phyloP scores from a whole-genome alignment of 257 asterid species.

The Osmanthus fragrans region DNA sequence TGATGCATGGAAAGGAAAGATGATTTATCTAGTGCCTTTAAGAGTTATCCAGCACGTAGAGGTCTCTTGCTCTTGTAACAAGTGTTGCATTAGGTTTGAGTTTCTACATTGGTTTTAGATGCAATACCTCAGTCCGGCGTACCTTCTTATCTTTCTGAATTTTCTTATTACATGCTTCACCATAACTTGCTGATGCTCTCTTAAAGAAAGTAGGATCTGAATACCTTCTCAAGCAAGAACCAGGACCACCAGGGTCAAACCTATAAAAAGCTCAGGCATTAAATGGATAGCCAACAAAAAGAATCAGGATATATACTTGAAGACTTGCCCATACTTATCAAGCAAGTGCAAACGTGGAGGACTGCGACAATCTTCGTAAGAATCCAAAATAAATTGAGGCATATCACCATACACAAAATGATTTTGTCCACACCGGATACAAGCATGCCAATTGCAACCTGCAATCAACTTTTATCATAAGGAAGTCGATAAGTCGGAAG shows the following conservation, averaged over 20 bases:
- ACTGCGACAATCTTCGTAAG: conserved; percentile 75
- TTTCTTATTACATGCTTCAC: conserved; percentile 53
- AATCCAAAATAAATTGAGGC: conserved; percentile 84
- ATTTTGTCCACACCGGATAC: conserved; percentile 53
- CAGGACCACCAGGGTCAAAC: conserved; percentile 90
- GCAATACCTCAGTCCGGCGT: conserved; percentile 73
- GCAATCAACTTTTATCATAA: conserved; percentile 40
- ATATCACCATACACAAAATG: conserved; percentile 79
- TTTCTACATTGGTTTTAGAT: conserved; percentile 13
- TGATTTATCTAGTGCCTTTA: neutral
- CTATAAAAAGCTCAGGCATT: conserved; percentile 38
- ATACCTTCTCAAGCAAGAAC: conserved; percentile 95
- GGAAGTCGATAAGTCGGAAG: conserved; percentile 23
- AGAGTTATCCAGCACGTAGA: neutral
- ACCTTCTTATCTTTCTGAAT: conserved; percentile 55
- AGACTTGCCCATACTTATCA: conserved; percentile 66
- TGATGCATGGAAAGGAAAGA: neutral
- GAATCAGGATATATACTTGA: conserved; percentile 6
- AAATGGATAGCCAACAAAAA: conserved; percentile 18
- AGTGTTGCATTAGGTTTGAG: neutral
- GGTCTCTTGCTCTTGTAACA: neutral
- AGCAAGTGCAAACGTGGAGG: conserved; percentile 79
- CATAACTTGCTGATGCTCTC: conserved; percentile 68
- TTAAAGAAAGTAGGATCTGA: conserved; percentile 91
- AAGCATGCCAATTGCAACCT: conserved; percentile 87